Evolutionary conservation across 768 basidiomycete genomes (phyloP), one percentile per base, ranked within the genome.

Genomic region (Panellus pusillus): DNA sequence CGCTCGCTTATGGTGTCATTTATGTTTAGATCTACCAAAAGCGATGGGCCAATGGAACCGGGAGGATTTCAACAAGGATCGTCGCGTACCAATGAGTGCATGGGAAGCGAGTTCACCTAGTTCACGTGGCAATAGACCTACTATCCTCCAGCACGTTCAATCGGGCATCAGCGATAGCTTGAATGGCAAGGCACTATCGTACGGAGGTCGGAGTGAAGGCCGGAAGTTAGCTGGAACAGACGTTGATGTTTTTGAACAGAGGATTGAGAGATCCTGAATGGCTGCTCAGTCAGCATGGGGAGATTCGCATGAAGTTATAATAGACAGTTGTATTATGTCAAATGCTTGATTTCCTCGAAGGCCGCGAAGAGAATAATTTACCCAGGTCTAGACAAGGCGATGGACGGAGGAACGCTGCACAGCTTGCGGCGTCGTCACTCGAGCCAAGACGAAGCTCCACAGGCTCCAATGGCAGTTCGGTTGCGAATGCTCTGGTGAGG

Each of bases 101-200:
- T 54, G 47, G 44, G 52, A 54, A 24, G 18, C n/a, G 17, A 40
- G 24, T 11, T 14, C 18, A 44, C 28, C 42, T 6, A 13, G 5
- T 37, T 47, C 57, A 54, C 57, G 57, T 59, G 57, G 52, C 44
- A 48, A 39, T 59, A 54, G 17, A 39, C 40, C 13, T 39, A 39
- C 36, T 14, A 42, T 43, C n/a, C 20, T 38, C 32, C 50, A 27
- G 32, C 32, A 35, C 9, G 7, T 47, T 20, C n/a, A n/a, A n/a
- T n/a, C 47, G 50, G 50, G 32, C 8, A 57, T 52, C 50, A 48
- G 42, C 41, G 50, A 47, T 29, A 40, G 9, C 19, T 40, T 40
- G 20, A 40, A 47, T 47, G 17, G 35, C 41, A 17, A 41, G 28
- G 31, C 18, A 44, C 37, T 50, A 50, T 50, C 49, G 18, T 13